Evolutionary conservation across 108 stramenopile genomes (phyloP).

Genomic region (Seminavis robusta): DNA sequence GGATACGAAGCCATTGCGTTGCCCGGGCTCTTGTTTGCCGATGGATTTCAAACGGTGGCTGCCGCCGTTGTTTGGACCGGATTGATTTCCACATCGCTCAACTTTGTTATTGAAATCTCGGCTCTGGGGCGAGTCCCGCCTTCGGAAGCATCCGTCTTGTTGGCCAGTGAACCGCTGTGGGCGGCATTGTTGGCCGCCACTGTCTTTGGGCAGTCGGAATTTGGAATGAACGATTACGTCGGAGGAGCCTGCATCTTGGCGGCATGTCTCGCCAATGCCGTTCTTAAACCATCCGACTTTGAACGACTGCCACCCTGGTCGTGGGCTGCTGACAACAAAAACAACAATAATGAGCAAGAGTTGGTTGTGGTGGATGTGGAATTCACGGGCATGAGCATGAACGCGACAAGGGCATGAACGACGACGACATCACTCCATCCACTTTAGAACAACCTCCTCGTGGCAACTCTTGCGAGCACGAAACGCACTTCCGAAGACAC

Average conservation of each 20-base stretch:
- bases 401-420: too few relatives aligned
- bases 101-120: constrained; percentile 49
- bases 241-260: constrained; percentile 52
- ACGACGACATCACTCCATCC: too few relatives aligned
- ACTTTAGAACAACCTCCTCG: too few relatives aligned
- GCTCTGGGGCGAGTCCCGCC: constrained; percentile 50
- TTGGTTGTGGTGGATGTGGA: too few relatives aligned
- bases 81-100: constrained; percentile 51
- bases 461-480: too few relatives aligned
- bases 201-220: constrained; percentile 29
- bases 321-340: too few relatives aligned
- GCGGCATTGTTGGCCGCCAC: constrained; percentile 58
- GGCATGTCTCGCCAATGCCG: constrained; percentile 46
- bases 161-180: constrained; percentile 77
- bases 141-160: constrained; percentile 60
- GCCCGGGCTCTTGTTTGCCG: constrained; percentile 39
- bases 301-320: background rate
- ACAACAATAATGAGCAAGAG: too few relatives aligned
- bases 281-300: constrained; percentile 14
- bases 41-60: constrained; percentile 33
- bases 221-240: constrained; percentile 37
- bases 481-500: too few relatives aligned
- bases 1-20: constrained; percentile 31
- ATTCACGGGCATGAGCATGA: too few relatives aligned
- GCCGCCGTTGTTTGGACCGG: constrained; percentile 57